A percentile compares a stretch with the other conserved stretches of the same genome.
Evolutionary conservation across 2,329 filamentous ascomycete genomes (phyloP).

Genomic region (Aspergillus sp.): DNA sequence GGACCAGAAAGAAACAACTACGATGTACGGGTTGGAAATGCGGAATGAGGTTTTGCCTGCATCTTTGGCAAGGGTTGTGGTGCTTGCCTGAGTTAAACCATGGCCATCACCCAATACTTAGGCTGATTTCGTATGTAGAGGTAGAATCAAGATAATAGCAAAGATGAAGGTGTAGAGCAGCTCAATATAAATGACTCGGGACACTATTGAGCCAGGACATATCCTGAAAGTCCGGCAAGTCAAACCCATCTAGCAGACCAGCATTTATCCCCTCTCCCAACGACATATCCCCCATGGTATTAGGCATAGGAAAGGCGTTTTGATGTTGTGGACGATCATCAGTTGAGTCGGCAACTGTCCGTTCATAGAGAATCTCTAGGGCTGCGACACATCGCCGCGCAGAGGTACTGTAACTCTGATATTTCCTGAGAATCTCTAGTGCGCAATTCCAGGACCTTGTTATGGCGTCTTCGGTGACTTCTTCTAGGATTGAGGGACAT

Average conservation of each 20-base stretch:
- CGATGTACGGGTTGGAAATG: neutral
- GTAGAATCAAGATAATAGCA: too few relatives aligned
- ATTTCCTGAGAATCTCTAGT: constrained; percentile 30
- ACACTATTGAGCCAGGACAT: constrained; percentile 38
- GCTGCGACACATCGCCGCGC: constrained; percentile 33
- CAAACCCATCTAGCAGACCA: constrained; percentile 25
- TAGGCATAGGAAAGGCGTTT: neutral
- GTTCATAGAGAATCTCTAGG: constrained; percentile 32
- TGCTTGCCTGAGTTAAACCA: neutral
- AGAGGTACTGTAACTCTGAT: constrained; percentile 32
- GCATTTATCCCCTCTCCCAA: constrained; percentile 29
- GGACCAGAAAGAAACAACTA: neutral
- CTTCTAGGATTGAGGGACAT: constrained; percentile 26
- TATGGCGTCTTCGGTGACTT: constrained; percentile 25
- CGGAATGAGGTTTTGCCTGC: neutral
- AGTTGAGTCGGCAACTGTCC: constrained; percentile 22
- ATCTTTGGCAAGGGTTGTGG: too few relatives aligned
- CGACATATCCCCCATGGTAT: constrained; percentile 22
- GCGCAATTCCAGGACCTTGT: constrained; percentile 30
- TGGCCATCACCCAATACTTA: neutral
- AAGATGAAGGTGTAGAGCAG: too few relatives aligned
- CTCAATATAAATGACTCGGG: constrained; percentile 29
- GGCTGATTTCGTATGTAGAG: too few relatives aligned
- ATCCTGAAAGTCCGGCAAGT: constrained; percentile 32
- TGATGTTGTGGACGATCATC: neutral